Conservation (phyloP, 2,329 filamentous ascomycete species). For the Keithomyces neogunnii region DNA sequence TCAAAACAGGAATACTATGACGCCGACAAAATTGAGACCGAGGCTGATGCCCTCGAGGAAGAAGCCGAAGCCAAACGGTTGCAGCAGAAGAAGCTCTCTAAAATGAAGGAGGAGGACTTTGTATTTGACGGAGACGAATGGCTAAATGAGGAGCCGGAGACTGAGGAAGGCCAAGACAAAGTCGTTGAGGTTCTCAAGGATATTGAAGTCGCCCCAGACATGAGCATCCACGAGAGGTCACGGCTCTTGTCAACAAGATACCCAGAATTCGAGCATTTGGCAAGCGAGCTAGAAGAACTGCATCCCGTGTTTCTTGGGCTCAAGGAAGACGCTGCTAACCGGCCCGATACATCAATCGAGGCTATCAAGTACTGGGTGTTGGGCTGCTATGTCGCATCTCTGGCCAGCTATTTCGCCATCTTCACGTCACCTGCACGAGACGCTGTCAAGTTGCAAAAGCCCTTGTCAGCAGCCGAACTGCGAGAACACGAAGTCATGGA, state of each 20-base stretch:
- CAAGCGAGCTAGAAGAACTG: conserved; percentile 69
- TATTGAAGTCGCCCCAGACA: conserved; percentile 70
- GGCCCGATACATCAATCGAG: conserved; percentile 44
- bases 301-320: conserved; percentile 55
- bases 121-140: conserved; percentile 87
- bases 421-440: conserved; percentile 72
- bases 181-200: conserved; percentile 83
- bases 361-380: conserved; percentile 71
- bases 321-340: conserved; percentile 47
- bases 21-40: conserved; percentile 63
- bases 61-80: conserved; percentile 82
- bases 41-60: conserved; percentile 72
- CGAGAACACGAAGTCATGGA: conserved; percentile 90
- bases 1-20: conserved; percentile 90
- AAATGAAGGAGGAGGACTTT: conserved; percentile 88
- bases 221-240: conserved; percentile 65
- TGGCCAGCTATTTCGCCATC: conserved; percentile 92
- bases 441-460: conserved; percentile 40
- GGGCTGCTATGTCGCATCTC: conserved; percentile 74
- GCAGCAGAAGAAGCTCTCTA: conserved; percentile 82
- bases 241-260: conserved; percentile 74
- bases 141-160: conserved; percentile 49
- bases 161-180: conserved; percentile 46
- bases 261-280: conserved; percentile 83
- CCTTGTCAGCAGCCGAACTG: conserved; percentile 68